phyloP scores from a whole-genome alignment of 495 filamentous ascomycete species.

The Penicillium cinerascens region DNA sequence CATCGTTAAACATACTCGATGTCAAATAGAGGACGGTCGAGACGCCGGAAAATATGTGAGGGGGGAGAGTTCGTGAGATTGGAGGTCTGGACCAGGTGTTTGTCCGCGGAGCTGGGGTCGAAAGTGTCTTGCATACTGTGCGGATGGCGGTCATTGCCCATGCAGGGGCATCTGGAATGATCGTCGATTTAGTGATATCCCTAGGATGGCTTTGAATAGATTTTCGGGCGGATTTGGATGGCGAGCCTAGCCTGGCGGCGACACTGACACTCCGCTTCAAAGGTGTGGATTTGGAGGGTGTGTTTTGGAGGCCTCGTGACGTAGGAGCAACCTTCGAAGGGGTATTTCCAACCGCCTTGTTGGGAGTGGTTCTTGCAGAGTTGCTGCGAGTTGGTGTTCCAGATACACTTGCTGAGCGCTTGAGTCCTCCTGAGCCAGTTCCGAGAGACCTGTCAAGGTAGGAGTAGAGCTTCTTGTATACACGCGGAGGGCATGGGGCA shows the following conservation, averaged over 20 bases:
- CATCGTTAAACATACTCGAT: constrained; percentile 29
- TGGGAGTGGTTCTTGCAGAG: constrained; percentile 34
- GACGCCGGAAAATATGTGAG: constrained; percentile 64
- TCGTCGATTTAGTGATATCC: constrained; percentile 24
- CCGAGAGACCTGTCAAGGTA: constrained; percentile 74
- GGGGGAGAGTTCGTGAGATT: constrained; percentile 47
- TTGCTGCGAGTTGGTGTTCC: constrained; percentile 28
- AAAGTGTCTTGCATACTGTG: constrained; percentile 61
- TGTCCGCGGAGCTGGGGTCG: constrained; percentile 46
- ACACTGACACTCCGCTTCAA: constrained; percentile 34
- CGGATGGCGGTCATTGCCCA: constrained; percentile 68
- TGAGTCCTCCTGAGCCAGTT: constrained; percentile 29
- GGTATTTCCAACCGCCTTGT: constrained; percentile 25
- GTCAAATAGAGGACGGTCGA: constrained; percentile 50
- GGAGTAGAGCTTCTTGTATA: constrained; percentile 79
- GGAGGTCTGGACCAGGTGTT: constrained; percentile 44
- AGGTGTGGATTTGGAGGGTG: constrained; percentile 40
- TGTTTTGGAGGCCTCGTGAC: constrained; percentile 37
- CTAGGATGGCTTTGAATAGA: constrained; percentile 11
- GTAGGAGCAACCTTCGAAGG: constrained; percentile 34
- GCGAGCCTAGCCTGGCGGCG: constrained; percentile 13
- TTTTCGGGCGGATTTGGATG: constrained; percentile 26
- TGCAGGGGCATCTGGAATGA: constrained; percentile 50
- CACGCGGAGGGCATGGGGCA: constrained; percentile 76
- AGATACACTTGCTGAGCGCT: constrained; percentile 26